Base-by-base conservation (phyloP, 1,139 yeast species). In the Keqinozyma sinolaborantium region DNA sequence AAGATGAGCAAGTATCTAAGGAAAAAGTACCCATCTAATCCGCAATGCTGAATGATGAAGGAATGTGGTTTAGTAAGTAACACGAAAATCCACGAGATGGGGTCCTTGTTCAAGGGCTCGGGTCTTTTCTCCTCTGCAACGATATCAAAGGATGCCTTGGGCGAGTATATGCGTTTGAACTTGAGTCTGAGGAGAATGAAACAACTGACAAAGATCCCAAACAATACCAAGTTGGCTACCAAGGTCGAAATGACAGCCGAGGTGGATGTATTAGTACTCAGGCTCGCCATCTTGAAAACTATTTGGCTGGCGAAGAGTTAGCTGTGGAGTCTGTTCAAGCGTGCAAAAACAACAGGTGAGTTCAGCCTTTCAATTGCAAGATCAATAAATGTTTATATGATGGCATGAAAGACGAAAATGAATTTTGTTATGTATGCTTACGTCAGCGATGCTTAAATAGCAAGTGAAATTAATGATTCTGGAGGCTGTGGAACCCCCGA, bases 1-100 rank as follows among this genome's bases (percentile, higher is more conserved):
- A 79, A 67, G 16, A 73, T 57, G 37, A 64, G 58, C 25, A 81
- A 48, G 44, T 75, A 81, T 39, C 87, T 62, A 43, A 80, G 56
- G 56, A 79, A 79, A 50, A 83, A 76, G 53, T 77, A 81, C 1
- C 90, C 92, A 56, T 83, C 94, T 25, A 81, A 54, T 18, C 94
- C 92, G 25, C 83, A 77, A 46, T 83, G 85, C 50, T 80, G 83
- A 44, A 83, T 69, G 30, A 80, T 60, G 45, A 79, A 80, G 29
- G 79, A 70, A 35, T 79, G 79, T 1, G 86, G 80, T 56, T 79
- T 78, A 27, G 70, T 62, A 36, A 82, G 48, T 26, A 83, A 53
- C 5, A 75, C 72, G 25, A 59, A 45, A 5, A 82, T 43, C 92
- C 92, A 83, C 24, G 73, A 63, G 58, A 80, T 68, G 0, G 83